Evolutionary conservation across 2,329 filamentous ascomycete species (phyloP).

Genomic region (Apiospora rasikravindrae): DNA sequence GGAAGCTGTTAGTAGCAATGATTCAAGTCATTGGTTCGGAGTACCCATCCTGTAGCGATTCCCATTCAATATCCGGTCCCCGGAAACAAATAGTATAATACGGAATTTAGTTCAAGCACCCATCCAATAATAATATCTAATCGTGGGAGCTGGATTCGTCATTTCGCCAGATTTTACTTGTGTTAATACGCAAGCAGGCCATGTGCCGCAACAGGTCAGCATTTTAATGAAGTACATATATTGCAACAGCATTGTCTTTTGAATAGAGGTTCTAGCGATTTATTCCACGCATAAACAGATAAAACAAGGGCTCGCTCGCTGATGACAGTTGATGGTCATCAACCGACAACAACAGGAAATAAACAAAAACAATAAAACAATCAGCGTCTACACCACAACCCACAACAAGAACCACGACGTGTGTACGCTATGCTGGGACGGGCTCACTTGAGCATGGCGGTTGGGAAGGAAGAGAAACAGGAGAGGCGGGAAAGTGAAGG

Average conservation of each 20-base stretch:
- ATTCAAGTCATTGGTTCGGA: neutral
- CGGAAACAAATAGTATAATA: neutral
- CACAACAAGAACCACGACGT: too few relatives aligned
- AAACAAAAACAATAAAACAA: too few relatives aligned
- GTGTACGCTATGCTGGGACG: too few relatives aligned
- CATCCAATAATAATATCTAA: neutral
- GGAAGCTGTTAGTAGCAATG: neutral
- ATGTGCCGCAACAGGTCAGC: neutral
- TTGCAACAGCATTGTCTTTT: neutral
- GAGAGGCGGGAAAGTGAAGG: too few relatives aligned
- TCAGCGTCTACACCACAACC: too few relatives aligned
- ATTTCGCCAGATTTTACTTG: neutral
- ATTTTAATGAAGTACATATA: neutral
- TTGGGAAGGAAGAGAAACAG: too few relatives aligned
- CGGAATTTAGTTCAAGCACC: neutral
- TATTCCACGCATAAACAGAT: neutral
- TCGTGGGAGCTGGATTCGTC: neutral
- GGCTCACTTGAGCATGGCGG: too few relatives aligned
- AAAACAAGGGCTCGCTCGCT: too few relatives aligned
- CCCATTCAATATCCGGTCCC: neutral
- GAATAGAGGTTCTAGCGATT: neutral
- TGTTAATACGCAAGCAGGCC: neutral
- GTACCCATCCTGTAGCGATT: neutral
- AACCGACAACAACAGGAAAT: too few relatives aligned
- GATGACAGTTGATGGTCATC: too few relatives aligned